Evolutionary conservation across 148 eudicot species (phyloP).

Genomic region (Chenopodium suecicum): DNA sequence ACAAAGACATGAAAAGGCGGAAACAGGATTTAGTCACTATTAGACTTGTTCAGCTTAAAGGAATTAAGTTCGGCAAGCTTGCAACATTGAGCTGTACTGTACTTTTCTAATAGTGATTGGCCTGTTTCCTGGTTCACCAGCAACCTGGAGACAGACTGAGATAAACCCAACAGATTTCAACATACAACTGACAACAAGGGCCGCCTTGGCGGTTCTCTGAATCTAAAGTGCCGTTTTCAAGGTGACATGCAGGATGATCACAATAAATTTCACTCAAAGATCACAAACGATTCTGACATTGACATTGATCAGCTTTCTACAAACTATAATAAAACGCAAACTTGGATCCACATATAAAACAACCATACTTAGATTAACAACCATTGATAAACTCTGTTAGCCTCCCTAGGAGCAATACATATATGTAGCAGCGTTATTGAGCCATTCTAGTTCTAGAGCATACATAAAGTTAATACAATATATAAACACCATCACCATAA

Average conservation of each 20-base stretch:
- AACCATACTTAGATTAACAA: background rate
- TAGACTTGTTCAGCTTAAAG: background rate
- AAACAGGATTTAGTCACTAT: background rate
- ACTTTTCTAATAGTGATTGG: background rate
- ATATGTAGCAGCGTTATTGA: background rate
- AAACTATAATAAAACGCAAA: slow-evolving; percentile 1
- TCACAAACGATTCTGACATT: background rate
- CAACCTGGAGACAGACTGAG: slow-evolving; percentile 13
- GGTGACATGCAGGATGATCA: background rate
- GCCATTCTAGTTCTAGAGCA: slow-evolving; percentile 2
- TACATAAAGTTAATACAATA: slow-evolving; percentile 17
- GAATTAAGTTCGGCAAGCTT: background rate
- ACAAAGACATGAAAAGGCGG: background rate
- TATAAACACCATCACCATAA: slow-evolving; percentile 14
- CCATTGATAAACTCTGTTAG: background rate
- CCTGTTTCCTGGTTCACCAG: slow-evolving; percentile 3
- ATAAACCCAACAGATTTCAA: background rate
- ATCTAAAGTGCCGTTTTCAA: slow-evolving; percentile 6
- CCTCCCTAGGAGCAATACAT: background rate
- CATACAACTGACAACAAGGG: background rate
- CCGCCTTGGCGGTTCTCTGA: background rate
- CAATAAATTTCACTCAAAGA: background rate
- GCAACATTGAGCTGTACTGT: background rate
- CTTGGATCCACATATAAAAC: slow-evolving; percentile 4
- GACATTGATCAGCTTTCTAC: slow-evolving; percentile 17